Evolutionary conservation across 305 asterid species (phyloP).

Genomic region (Plantago lanceolata): DNA sequence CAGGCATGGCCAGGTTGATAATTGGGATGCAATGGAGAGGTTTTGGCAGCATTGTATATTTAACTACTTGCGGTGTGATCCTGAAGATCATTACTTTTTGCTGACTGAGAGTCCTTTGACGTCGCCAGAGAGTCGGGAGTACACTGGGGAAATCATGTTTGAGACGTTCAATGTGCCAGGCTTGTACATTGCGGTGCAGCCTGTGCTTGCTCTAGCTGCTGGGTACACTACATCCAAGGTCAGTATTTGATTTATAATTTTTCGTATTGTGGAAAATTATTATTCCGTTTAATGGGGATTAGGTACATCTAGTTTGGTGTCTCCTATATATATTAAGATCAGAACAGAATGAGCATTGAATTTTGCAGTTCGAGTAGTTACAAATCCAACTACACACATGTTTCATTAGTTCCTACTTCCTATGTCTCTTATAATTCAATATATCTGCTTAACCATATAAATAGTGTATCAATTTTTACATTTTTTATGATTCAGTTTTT

Average conservation of each 20-base stretch:
- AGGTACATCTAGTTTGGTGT: too few relatives aligned
- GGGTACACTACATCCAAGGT: constrained; percentile 95
- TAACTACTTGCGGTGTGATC: constrained; percentile 79
- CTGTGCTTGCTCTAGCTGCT: constrained; percentile 96
- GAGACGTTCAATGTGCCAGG: constrained; percentile 92
- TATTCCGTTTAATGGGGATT: too few relatives aligned
- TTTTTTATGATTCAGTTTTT: constrained; percentile 27
- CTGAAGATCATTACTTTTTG: constrained; percentile 89
- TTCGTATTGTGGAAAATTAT: not conserved
- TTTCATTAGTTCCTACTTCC: not conserved
- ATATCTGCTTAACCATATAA: constrained; percentile 8
- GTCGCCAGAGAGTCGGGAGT: constrained; percentile 89
- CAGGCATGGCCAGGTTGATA: constrained; percentile 77
- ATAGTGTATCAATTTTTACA: not conserved
- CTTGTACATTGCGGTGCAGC: constrained; percentile 86
- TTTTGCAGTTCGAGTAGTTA: constrained; percentile 3
- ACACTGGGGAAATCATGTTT: constrained; percentile 91
- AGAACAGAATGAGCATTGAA: constrained; percentile 1
- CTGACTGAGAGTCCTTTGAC: constrained; percentile 90
- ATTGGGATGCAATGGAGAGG: constrained; percentile 96
- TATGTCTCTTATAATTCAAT: constrained; percentile 27
- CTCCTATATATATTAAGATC: not conserved
- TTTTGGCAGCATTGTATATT: constrained; percentile 94
- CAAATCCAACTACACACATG: not conserved
- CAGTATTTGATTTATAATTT: constrained; percentile 24